Evolutionary conservation across 2,329 filamentous ascomycete genomes (phyloP), one percentile per base, ranked within the genome.

Genomic region (Mollisiaceae sp.): DNA sequence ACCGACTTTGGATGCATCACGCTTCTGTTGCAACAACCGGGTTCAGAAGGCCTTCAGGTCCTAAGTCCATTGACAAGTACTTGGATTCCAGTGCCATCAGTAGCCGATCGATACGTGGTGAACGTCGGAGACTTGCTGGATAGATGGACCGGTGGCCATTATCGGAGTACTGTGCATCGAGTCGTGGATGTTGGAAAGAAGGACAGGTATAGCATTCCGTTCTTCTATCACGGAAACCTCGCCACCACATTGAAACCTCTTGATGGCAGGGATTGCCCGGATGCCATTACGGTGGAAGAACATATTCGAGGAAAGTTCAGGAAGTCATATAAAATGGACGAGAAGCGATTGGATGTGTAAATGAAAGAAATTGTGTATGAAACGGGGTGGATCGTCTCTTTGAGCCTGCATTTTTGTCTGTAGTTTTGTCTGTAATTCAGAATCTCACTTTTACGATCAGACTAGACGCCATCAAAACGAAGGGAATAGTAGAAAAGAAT

Each of bases 1-100:
- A 84, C 82, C 0, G 84, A 85, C 69, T 86, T 83, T 67, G 82
- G 82, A 2, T 78, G 79, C 35, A 78, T 85, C 27, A 86, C 84
- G 0, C 75, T 86, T 45, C 78, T 86, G n/a, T 77, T 85, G 14
- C 83, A 85, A 68, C 82, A 83, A 63, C 65, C 67, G 14, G 74
- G 75, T 5, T 71, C 79, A 8, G 77, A 78, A 47, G 84, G 82
- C 0, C 78, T 86, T 2, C 77, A 86, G 68, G 83, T 85, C 8
- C 78, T 80, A 67, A 78, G 85, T 67, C 71, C 76, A 9, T 65
- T 75, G 4, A 79, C 77, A 3, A 71, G 75, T 20, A 73, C 75
- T 4, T 85, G 81, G 82, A 76, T 74, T 22, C 67, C 77, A 58
- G 79, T 83, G 2, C 74, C 76, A 11, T 80, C 81, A 1, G 75